Percentiles rank a stretch among this genome's conserved stretches.
phyloP scores from a whole-genome alignment of 768 basidiomycete species.

The Termitomyces sp. region DNA sequence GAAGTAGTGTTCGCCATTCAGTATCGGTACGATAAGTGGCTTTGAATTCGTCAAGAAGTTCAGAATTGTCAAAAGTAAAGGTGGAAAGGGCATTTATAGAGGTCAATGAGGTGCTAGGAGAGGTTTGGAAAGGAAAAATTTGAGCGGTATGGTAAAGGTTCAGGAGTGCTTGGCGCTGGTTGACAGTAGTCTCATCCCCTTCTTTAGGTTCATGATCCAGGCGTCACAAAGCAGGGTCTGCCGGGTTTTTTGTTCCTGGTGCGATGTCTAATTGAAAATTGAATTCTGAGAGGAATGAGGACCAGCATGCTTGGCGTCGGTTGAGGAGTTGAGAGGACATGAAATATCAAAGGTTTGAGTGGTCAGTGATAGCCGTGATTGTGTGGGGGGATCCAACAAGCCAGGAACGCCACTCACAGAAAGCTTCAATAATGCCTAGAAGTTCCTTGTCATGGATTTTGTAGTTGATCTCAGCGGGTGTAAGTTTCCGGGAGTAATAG shows the following conservation, averaged over 20 bases:
- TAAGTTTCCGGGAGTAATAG: neutral
- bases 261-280: constrained; percentile 25
- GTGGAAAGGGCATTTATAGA: neutral
- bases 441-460: neutral
- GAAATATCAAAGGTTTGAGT: constrained; percentile 42
- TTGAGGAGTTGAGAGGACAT: constrained; percentile 31
- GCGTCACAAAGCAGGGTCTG: constrained; percentile 23
- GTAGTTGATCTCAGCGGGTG: no score
- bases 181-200: no score
- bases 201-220: constrained; percentile 23
- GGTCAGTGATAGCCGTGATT: constrained; percentile 18
- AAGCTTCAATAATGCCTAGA: neutral
- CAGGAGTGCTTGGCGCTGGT: no score
- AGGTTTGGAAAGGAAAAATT: constrained; percentile 13
- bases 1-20: no score
- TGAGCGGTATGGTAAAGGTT: no score
- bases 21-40: no score
- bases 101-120: no score
- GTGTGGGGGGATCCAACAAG: constrained; percentile 19
- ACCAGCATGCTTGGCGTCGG: constrained; percentile 39
- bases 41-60: no score
- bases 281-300: constrained; percentile 32
- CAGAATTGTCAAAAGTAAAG: no score
- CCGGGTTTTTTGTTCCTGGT: constrained; percentile 21
- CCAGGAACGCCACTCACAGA: constrained; percentile 22